Evolutionary conservation across 2,329 filamentous ascomycete genomes (phyloP).

Genomic region (Aureobasidium sp.): DNA sequence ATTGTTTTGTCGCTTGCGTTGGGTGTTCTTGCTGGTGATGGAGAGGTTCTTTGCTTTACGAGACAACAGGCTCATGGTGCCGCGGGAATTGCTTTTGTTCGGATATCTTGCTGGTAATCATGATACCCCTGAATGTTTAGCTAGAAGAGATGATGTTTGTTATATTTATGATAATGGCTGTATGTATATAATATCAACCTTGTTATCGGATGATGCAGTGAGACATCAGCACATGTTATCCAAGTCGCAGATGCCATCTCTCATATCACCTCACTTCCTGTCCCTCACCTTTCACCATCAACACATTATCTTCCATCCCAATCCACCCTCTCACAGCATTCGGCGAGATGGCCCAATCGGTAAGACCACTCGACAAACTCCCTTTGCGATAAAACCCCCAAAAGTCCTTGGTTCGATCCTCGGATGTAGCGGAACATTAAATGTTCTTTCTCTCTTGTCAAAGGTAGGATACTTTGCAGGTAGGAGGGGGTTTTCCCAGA

Average conservation of each 20-base stretch:
- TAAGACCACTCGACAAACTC: background rate
- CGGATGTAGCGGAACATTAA: no score
- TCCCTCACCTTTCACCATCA: background rate
- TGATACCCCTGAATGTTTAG: background rate
- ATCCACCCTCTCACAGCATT: background rate
- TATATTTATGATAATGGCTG: background rate
- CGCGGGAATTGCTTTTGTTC: background rate
- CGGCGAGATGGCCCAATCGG: background rate
- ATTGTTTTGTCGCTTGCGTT: background rate
- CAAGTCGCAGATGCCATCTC: background rate
- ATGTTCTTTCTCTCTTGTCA: no score
- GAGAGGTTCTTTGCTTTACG: background rate
- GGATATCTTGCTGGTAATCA: background rate
- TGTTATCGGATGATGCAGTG: background rate
- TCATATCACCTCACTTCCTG: no score
- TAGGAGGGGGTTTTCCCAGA: no score
- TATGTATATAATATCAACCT: background rate
- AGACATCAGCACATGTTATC: background rate
- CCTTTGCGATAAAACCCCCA: background rate
- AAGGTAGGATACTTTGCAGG: no score
- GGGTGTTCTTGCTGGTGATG: background rate
- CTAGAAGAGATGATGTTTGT: background rate
- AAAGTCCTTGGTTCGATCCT: no score
- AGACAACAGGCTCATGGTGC: background rate
- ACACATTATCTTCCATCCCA: background rate